A percentile compares a stretch with the other conserved stretches of the same genome.
Evolutionary conservation across 176 grass and related monocot species (phyloP).

Genomic region (Raddia guianensis): DNA sequence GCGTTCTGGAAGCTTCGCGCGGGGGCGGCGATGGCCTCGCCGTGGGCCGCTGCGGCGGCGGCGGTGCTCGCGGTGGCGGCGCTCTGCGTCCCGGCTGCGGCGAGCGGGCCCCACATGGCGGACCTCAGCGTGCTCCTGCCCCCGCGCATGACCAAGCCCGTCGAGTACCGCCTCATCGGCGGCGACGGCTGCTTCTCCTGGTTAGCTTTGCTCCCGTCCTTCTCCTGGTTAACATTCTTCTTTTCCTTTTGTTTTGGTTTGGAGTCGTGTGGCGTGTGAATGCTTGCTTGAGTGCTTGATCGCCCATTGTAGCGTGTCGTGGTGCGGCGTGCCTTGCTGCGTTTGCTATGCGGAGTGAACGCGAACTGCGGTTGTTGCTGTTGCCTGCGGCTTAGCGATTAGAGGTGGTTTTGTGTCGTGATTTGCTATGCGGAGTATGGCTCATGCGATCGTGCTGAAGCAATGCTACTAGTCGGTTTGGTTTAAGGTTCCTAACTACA

Average conservation of each 20-base stretch:
- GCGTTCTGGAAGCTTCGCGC: conserved; percentile 29
- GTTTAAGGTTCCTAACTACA: neutral
- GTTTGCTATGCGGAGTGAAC: neutral
- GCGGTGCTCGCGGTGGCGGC: conserved; percentile 19
- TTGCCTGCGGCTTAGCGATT: neutral
- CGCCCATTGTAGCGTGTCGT: neutral
- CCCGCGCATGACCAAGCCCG: conserved; percentile 75
- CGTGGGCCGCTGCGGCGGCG: conserved; percentile 31
- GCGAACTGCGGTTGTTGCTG: neutral
- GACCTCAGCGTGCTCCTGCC: conserved; percentile 92
- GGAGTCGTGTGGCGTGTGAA: neutral
- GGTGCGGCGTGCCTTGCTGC: neutral
- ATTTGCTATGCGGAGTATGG: neutral
- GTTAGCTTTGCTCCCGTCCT: conserved; percentile 58
- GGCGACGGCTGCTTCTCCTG: conserved; percentile 89
- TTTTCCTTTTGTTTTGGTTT: no score
- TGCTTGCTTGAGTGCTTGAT: neutral
- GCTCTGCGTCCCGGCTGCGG: conserved; percentile 19
- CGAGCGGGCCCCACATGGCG: conserved; percentile 75
- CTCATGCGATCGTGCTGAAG: neutral
- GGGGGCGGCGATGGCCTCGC: conserved; percentile 35
- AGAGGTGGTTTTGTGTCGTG: conserved; percentile 1
- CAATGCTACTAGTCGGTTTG: neutral
- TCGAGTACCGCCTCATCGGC: conserved; percentile 80
- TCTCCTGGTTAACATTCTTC: neutral